These are phyloP conservation scores for Fraxinus latifolia DNA, from an alignment of 305 asterid genomes.

Conservation along the genomic window DNA sequence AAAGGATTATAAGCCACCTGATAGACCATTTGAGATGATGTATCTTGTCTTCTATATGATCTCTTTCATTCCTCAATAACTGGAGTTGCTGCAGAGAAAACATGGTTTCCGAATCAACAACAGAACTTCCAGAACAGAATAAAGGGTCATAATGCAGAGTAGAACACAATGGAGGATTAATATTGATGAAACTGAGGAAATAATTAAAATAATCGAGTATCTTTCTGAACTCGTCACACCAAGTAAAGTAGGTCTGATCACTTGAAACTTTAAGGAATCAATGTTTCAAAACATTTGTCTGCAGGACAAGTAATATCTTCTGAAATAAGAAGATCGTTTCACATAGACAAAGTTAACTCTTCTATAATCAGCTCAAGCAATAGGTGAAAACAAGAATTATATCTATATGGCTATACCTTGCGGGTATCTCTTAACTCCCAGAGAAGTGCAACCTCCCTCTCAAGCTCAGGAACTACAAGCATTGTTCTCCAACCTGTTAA, in stretches of 20 bases:
- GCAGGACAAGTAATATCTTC: background rate
- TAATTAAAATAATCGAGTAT: background rate
- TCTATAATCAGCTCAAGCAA: background rate
- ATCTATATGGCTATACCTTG: slow-evolving; percentile 49
- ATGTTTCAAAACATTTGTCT: background rate
- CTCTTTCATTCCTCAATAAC: slow-evolving; percentile 68
- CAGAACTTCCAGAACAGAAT: background rate
- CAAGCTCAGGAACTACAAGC: slow-evolving; percentile 99
- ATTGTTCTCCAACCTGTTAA: slow-evolving; percentile 96
- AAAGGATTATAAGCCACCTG: slow-evolving; percentile 39
- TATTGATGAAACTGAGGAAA: background rate
- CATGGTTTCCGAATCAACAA: slow-evolving; percentile 14
- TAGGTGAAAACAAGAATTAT: background rate
- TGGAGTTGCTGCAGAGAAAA: slow-evolving; percentile 64
- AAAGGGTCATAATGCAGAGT: slow-evolving; percentile 12
- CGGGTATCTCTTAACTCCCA: slow-evolving; percentile 66
- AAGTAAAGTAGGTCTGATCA: background rate
- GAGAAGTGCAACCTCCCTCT: slow-evolving; percentile 85
- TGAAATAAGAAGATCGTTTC: background rate
- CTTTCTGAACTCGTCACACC: background rate
- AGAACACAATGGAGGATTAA: background rate
- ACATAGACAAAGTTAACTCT: background rate
- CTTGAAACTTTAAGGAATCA: background rate
- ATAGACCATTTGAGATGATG: slow-evolving; percentile 88
- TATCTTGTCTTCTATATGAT: slow-evolving; percentile 72